Conservation (phyloP, 148 eudicot genomes). For the Dysphania ambrosioides region DNA sequence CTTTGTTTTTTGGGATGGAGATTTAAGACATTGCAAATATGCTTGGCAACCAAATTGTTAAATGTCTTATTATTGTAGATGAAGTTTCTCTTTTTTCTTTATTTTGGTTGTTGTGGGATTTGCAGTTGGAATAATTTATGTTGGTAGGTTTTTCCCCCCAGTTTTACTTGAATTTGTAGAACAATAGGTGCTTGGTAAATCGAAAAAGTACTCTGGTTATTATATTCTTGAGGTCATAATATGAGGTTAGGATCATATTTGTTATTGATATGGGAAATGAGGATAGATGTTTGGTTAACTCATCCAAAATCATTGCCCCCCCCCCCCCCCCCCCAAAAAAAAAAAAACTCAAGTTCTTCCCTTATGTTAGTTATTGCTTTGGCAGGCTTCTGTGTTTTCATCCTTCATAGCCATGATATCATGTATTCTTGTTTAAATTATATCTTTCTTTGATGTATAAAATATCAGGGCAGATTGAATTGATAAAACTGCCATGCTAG, state of each 20-base stretch:
- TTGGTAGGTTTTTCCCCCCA: too few species aligned
- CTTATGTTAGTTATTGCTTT: background rate
- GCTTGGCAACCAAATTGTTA: background rate
- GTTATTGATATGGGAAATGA: background rate
- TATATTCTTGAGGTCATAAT: background rate
- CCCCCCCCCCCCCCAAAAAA: background rate
- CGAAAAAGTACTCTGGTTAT: background rate
- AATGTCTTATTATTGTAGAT: too few species aligned
- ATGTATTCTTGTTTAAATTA: background rate
- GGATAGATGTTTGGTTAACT: background rate
- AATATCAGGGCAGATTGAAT: background rate
- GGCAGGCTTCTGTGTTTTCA: background rate
- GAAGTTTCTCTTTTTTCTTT: background rate
- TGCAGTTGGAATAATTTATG: background rate
- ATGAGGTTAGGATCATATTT: too few species aligned
- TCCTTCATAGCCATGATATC: background rate
- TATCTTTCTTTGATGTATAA: background rate
- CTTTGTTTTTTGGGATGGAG: background rate
- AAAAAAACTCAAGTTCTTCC: background rate
- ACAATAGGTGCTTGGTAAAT: background rate
- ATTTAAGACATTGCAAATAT: background rate
- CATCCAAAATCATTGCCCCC: background rate
- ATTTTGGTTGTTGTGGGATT: background rate
- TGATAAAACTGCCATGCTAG: background rate
- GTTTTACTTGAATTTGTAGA: background rate